phyloP scores from a whole-genome alignment of 768 basidiomycete species.

The Boletales sp. region DNA sequence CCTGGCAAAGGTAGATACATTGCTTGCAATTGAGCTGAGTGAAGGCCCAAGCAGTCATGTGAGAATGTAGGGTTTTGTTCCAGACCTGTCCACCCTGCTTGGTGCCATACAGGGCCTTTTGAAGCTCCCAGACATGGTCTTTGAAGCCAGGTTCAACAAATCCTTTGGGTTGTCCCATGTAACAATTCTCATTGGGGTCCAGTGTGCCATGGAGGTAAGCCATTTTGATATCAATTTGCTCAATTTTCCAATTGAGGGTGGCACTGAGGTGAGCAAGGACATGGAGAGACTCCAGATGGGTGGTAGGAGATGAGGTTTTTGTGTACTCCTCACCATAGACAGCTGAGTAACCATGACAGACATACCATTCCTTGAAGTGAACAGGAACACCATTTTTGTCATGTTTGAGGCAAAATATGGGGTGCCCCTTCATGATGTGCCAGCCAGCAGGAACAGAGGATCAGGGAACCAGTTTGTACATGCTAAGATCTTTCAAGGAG shows the following conservation, averaged over 20 bases:
- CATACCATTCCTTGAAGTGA: conserved; percentile 36
- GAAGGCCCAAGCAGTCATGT: conserved; percentile 32
- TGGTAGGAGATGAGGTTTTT: conserved; percentile 39
- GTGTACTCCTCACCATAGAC: conserved; percentile 40
- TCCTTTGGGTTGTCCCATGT: conserved; percentile 35
- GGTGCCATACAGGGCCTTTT: conserved; percentile 25
- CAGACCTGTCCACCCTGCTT: conserved; percentile 32
- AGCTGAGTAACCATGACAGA: conserved; percentile 42
- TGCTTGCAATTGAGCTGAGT: conserved; percentile 25
- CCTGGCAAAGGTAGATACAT: conserved; percentile 30
- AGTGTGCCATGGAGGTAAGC: conserved; percentile 37
- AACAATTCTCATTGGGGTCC: conserved; percentile 27
- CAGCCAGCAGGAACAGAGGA: conserved; percentile 17
- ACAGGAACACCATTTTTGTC: conserved; percentile 12
- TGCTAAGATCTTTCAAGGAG: neutral
- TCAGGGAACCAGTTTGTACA: conserved; percentile 18
- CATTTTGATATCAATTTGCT: conserved; percentile 40
- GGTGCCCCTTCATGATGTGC: conserved; percentile 20
- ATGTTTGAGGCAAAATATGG: conserved; percentile 29
- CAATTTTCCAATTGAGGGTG: conserved; percentile 30
- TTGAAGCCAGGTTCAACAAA: conserved; percentile 16
- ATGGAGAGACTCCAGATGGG: conserved; percentile 37
- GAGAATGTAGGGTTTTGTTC: conserved; percentile 32
- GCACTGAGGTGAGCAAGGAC: conserved; percentile 37
- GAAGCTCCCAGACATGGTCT: conserved; percentile 14